A percentile compares a stretch with the other conserved stretches of the same genome.
These are phyloP conservation scores for Pyrenophora teres DNA, from an alignment of 2,329 filamentous ascomycete genomes.

Conservation along the genomic window DNA sequence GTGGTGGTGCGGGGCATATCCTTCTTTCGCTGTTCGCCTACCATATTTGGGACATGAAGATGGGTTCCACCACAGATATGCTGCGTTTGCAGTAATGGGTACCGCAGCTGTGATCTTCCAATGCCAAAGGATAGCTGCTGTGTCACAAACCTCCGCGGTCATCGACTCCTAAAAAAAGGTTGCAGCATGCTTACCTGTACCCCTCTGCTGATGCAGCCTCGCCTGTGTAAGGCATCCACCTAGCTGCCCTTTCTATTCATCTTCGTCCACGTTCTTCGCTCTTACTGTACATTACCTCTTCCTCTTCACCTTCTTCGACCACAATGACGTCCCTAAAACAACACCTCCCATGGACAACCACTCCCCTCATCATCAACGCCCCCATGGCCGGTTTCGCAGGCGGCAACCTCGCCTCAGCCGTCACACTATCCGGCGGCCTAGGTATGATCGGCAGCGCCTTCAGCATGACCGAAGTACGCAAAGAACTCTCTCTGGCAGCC, in stretches of 20 bases:
- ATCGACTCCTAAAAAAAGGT: too few species aligned
- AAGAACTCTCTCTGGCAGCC: conserved; percentile 35
- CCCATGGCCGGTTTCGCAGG: conserved; percentile 70
- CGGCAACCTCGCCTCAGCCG: conserved; percentile 61
- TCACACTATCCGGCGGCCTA: conserved; percentile 59
- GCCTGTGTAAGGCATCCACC: too few species aligned
- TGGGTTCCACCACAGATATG: too few species aligned
- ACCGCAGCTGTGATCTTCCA: too few species aligned
- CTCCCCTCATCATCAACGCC: conserved; percentile 64
- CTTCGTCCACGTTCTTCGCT: not conserved
- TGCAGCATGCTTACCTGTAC: too few species aligned
- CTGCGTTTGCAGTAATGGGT: too few species aligned
- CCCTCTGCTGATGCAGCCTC: too few species aligned
- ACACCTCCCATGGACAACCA: conserved; percentile 57
- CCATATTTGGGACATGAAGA: too few species aligned
- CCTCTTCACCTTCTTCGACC: not conserved
- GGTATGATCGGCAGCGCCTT: conserved; percentile 51
- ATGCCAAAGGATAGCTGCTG: too few species aligned
- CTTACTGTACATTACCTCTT: not conserved
- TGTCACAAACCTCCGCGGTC: too few species aligned
- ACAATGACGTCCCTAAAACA: conserved; percentile 21
- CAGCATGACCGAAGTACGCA: conserved; percentile 38
- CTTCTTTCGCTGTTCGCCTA: too few species aligned
- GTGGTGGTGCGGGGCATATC: not conserved
- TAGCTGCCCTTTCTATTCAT: not conserved